Conservation (phyloP, 768 basidiomycete genomes). For the Macrocybe gigantea region DNA sequence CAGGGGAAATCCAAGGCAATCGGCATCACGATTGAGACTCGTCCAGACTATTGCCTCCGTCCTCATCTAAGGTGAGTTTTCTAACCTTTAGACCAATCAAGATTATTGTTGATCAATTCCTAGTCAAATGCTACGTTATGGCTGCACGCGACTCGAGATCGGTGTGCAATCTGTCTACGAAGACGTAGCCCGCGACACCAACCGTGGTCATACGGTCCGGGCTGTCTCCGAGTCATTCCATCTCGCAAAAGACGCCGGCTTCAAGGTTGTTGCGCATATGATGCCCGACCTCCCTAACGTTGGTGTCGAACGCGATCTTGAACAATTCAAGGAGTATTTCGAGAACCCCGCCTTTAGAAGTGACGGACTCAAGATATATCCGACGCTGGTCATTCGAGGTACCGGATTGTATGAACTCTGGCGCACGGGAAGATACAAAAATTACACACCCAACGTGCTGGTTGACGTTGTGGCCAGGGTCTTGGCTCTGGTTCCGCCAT, state of each 20-base stretch:
- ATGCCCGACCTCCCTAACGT: constrained; percentile 99
- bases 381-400: constrained; percentile 95
- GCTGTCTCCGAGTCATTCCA: constrained; percentile 97
- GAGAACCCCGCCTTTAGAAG: constrained; percentile 97
- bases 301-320: constrained; percentile 93
- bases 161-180: constrained; percentile 99
- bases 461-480: constrained; percentile 97
- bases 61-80: constrained; percentile 78
- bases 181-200: constrained; percentile 97
- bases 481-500: constrained; percentile 93
- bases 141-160: constrained; percentile 96
- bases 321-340: constrained; percentile 99
- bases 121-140: constrained; percentile 98
- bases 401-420: constrained; percentile 95
- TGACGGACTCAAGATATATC: constrained; percentile 97
- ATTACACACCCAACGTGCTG: constrained; percentile 97
- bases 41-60: constrained; percentile 95
- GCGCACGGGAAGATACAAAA: constrained; percentile 97
- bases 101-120: neutral
- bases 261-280: constrained; percentile 99
- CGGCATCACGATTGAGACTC: constrained; percentile 97
- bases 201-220: constrained; percentile 97
- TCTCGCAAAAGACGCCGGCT: constrained; percentile 96
- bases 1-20: constrained; percentile 98
- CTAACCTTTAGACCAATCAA: neutral